Base-by-base conservation (phyloP, 495 filamentous ascomycete genomes). In the Neurospora terricola region DNA sequence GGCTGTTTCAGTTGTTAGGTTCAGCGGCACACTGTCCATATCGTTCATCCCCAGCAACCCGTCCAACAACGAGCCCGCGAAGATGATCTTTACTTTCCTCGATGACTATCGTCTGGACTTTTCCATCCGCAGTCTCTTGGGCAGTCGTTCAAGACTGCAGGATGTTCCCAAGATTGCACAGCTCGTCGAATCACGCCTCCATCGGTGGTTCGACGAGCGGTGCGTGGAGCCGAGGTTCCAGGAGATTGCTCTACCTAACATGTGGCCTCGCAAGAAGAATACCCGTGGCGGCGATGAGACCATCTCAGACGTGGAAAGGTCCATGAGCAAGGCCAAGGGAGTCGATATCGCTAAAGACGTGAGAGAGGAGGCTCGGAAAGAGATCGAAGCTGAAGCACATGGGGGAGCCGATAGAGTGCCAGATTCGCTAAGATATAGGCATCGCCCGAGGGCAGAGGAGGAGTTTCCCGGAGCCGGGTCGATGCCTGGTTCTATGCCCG, bases 81-180 rank as follows among this genome's bases (percentile, higher is more conserved):
- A 93, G 75, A 91, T 99, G 76, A 92, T 92, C 1, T 98, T 99
- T 79, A 94, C 92, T 21, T 99, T 99, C 81, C 88, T 97, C 11
- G 94, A 96, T 71, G 95, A 98, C 81, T 99, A 99, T 83, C 86
- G 95, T 4, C 89, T 99, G 18, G 96, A 98, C 78, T 91, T 99
- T 48, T 93, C 90, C 11, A 93, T 97, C 37, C 90, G 94, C 69
- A 96, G 93, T 48, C 88, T 98, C 30, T 90, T 99, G n/a, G 96
- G 96, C 38, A 95, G 92, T 38, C 90, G 96, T 38, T 93, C 91
- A 42, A 85, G 96, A 23, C 83, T 99, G 12, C 95, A 98, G 80
- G 96, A 99, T 83, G 93, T 99, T 14, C 96, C 96, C 12, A 99
- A 99, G 80, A 96, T 99, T 69, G 96, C 96, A 0, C 94, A 98